phyloP scores from a whole-genome alignment of 1,284 basidiomycete species.

The Ceratobasidium sp. region DNA sequence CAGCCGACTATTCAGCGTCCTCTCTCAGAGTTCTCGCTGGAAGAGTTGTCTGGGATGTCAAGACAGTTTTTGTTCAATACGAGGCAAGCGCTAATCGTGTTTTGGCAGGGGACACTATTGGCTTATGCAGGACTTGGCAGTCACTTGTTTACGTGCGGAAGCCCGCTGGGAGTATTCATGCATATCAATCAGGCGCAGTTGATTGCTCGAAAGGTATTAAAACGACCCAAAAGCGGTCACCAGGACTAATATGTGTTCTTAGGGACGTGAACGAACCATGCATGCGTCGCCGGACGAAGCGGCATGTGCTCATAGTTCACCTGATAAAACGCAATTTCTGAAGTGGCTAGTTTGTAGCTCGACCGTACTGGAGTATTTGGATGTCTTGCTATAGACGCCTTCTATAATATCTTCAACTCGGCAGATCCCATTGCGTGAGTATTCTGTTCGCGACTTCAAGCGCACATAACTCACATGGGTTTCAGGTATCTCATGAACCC shows the following conservation, averaged over 20 bases:
- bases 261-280: constrained; percentile 60
- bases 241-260: neutral
- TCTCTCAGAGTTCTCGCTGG: constrained; percentile 53
- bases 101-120: constrained; percentile 38
- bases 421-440: constrained; percentile 61
- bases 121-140: constrained; percentile 51
- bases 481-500: constrained; percentile 53
- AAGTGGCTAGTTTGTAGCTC: constrained; percentile 50
- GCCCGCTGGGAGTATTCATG: constrained; percentile 63
- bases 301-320: constrained; percentile 47
- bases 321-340: neutral
- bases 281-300: constrained; percentile 60
- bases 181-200: constrained; percentile 63
- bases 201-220: constrained; percentile 58
- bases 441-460: neutral
- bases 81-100: constrained; percentile 45
- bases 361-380: constrained; percentile 61
- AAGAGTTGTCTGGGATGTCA: constrained; percentile 49
- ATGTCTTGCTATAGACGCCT: constrained; percentile 60
- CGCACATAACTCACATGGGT: neutral
- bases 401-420: constrained; percentile 63
- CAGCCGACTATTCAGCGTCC: constrained; percentile 62
- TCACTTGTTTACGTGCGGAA: constrained; percentile 62
- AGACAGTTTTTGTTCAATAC: constrained; percentile 58
- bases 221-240: neutral